Evolutionary conservation across 129 eudicot genomes (phyloP).

Genomic region (Rutidosis leptorrhynchoides): DNA sequence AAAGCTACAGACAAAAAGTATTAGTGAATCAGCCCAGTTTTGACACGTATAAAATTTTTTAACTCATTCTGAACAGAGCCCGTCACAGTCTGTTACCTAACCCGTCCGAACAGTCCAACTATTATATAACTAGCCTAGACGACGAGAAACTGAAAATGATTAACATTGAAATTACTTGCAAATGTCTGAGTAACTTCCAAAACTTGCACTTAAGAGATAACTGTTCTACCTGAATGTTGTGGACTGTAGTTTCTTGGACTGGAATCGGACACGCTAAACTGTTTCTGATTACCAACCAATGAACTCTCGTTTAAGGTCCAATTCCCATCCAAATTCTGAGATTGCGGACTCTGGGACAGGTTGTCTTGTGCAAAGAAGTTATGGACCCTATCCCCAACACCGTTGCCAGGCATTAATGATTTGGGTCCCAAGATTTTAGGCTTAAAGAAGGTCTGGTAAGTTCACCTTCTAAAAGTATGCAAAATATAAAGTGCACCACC

Average conservation of each 20-base stretch:
- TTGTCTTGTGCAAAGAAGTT: constrained; percentile 88
- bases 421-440: constrained; percentile 31
- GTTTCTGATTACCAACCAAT: constrained; percentile 70
- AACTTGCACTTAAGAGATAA: constrained; percentile 14
- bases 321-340: constrained; percentile 51
- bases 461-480: constrained; percentile 13
- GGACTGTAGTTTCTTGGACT: constrained; percentile 45
- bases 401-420: constrained; percentile 96
- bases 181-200: neutral
- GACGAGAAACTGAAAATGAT: neutral
- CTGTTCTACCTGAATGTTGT: constrained; percentile 58
- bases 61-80: neutral
- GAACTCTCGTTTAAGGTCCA: constrained; percentile 61
- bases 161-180: neutral
- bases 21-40: neutral
- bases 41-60: neutral
- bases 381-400: constrained; percentile 93
- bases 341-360: constrained; percentile 55
- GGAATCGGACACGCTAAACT: constrained; percentile 43
- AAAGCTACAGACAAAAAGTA: neutral
- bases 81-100: neutral
- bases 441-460: constrained; percentile 21
- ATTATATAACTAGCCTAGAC: neutral
- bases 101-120: neutral
- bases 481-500: constrained; percentile 15